These are phyloP conservation scores for Clavispora santaluciae DNA, from an alignment of 805 yeast genomes.

Conservation along the genomic window DNA sequence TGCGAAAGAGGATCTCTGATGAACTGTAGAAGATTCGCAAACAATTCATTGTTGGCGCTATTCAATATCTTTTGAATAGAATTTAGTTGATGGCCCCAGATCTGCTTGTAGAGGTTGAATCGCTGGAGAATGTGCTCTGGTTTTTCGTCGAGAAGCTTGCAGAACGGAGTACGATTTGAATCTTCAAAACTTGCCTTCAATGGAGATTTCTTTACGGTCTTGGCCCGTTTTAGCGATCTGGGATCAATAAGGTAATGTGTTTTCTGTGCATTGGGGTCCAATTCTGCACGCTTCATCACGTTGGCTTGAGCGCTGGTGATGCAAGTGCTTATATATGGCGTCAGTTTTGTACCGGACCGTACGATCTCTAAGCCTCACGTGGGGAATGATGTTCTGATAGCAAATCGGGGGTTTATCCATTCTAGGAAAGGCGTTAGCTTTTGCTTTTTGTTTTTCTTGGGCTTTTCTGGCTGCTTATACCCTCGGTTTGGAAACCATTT, in stretches of 20 bases:
- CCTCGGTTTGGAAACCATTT: no score
- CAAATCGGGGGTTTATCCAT: neutral
- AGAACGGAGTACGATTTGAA: conserved; percentile 18
- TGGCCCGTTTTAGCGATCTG: conserved; percentile 1
- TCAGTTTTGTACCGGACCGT: neutral
- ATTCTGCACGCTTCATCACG: conserved; percentile 1
- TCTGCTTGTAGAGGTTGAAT: conserved; percentile 18
- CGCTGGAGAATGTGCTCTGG: conserved; percentile 18
- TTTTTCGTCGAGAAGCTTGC: conserved; percentile 20
- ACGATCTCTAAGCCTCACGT: neutral
- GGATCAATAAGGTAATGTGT: conserved; percentile 30
- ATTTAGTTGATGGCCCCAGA: conserved; percentile 26
- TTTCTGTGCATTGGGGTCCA: conserved; percentile 21
- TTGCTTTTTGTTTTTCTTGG: neutral
- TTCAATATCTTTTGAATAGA: conserved; percentile 27
- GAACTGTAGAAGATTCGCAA: conserved; percentile 22
- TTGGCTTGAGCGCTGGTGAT: neutral
- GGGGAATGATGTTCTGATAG: neutral
- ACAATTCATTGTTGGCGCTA: conserved; percentile 29
- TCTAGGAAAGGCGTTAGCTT: neutral
- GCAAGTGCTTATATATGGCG: neutral
- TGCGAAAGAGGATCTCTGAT: conserved; percentile 12
- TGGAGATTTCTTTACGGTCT: neutral
- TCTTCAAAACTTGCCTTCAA: neutral
- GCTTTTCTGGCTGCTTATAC: no score